Evolutionary conservation across 441 rosid species (phyloP).

Genomic region (Jatropha podagrica): DNA sequence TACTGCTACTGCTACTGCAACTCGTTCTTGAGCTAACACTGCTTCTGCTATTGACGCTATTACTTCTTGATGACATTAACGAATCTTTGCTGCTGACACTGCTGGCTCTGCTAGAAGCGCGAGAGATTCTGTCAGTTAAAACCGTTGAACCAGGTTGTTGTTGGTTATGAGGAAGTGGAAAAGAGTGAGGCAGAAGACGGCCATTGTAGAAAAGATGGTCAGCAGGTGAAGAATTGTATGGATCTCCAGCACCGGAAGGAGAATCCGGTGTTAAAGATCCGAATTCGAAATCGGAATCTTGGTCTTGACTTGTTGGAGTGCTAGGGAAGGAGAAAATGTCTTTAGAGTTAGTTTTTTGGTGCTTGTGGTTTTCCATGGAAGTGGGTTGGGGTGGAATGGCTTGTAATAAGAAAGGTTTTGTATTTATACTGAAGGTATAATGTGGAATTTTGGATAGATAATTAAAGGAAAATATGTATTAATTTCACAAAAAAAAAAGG

Average conservation of each 20-base stretch:
- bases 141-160: slow-evolving; percentile 18
- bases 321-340: slow-evolving; percentile 50
- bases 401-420: not conserved
- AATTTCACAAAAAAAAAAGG: too few species aligned
- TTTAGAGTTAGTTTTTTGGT: slow-evolving; percentile 26
- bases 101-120: slow-evolving; percentile 42
- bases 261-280: slow-evolving; percentile 58
- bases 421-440: not conserved
- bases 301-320: slow-evolving; percentile 36
- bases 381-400: not conserved
- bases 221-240: slow-evolving; percentile 63
- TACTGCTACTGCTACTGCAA: slow-evolving; percentile 35
- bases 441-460: not conserved
- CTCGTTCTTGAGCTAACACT: slow-evolving; percentile 51
- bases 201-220: slow-evolving; percentile 85
- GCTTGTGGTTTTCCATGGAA: not conserved
- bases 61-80: slow-evolving; percentile 58
- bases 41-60: slow-evolving; percentile 74
- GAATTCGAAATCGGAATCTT: slow-evolving; percentile 64
- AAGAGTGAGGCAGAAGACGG: slow-evolving; percentile 67
- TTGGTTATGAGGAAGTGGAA: slow-evolving; percentile 39
- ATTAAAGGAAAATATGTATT: too few species aligned
- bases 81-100: slow-evolving; percentile 57
- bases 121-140: slow-evolving; percentile 10
- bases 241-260: slow-evolving; percentile 37